phyloP scores from a whole-genome alignment of 345 rosid genomes.

The Pistacia vera region DNA sequence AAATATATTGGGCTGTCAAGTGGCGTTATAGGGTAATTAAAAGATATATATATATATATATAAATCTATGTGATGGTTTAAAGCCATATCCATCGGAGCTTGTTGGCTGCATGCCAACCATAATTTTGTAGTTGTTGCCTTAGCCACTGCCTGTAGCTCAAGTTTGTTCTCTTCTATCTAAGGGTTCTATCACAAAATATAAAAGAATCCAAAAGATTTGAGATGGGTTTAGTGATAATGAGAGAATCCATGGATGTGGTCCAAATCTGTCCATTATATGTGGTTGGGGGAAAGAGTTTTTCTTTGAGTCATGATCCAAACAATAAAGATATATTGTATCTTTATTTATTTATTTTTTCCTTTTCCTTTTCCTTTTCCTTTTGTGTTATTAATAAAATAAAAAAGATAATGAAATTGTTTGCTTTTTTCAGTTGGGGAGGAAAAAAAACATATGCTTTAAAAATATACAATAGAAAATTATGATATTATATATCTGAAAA shows the following conservation, averaged over 20 bases:
- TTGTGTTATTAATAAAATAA: neutral
- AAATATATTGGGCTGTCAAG: neutral
- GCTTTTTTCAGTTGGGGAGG: no score
- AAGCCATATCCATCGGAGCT: neutral
- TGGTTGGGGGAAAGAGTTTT: neutral
- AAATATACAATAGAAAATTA: neutral
- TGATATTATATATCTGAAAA: neutral
- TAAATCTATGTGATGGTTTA: neutral
- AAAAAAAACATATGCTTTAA: neutral
- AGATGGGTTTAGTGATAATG: neutral
- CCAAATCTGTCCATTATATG: neutral
- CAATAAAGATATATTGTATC: neutral
- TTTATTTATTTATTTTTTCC: no score
- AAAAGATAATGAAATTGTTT: no score
- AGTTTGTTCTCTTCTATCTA: neutral
- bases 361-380: neutral
- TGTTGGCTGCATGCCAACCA: conserved; percentile 17
- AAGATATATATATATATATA: neutral
- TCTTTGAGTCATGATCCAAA: neutral
- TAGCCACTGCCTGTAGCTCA: neutral
- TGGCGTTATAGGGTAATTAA: conserved; percentile 14
- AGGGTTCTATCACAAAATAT: neutral
- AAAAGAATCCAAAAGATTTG: conserved; percentile 1
- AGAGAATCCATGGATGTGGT: neutral
- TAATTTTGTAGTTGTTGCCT: neutral